phyloP scores from a whole-genome alignment of 2,329 filamentous ascomycete species.

The Colletotrichum plurivorum region DNA sequence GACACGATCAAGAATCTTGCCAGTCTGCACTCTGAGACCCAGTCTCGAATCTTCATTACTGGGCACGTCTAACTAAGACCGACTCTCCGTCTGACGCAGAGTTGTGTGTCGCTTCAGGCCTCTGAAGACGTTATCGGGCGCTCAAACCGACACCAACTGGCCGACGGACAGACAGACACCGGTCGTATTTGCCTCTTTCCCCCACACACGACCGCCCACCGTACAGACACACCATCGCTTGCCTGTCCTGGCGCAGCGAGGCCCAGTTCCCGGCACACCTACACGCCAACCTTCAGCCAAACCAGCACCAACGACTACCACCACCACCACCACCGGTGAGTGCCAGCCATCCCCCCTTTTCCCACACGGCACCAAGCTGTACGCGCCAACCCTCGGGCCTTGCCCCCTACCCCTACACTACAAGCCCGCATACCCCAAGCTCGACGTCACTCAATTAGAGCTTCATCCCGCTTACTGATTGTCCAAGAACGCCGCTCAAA shows the following conservation, averaged over 20 bases:
- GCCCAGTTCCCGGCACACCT: conserved; percentile 18
- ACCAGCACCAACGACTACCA: conserved; percentile 6
- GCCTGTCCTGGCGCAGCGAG: conserved; percentile 20
- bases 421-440: conserved; percentile 14
- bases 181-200: conserved; percentile 32
- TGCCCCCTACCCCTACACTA: conserved; percentile 17
- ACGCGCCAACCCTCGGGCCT: conserved; percentile 29
- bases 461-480: conserved; percentile 32
- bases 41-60: neutral
- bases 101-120: neutral
- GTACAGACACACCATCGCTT: conserved; percentile 3
- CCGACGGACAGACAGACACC: conserved; percentile 9
- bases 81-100: conserved; percentile 1
- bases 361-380: conserved; percentile 1
- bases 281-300: conserved; percentile 20
- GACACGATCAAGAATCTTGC: neutral
- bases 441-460: conserved; percentile 39
- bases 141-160: conserved; percentile 31
- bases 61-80: neutral
- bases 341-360: conserved; percentile 10
- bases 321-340: neutral
- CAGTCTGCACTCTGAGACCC: no score
- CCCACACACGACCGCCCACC: conserved; percentile 30
- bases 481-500: conserved; percentile 30
- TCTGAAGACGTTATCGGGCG: conserved; percentile 17